A percentile compares a stretch with the other conserved stretches of the same genome.
Evolutionary conservation across 768 basidiomycete genomes (phyloP).

Genomic region (Lactarius trivialis): DNA sequence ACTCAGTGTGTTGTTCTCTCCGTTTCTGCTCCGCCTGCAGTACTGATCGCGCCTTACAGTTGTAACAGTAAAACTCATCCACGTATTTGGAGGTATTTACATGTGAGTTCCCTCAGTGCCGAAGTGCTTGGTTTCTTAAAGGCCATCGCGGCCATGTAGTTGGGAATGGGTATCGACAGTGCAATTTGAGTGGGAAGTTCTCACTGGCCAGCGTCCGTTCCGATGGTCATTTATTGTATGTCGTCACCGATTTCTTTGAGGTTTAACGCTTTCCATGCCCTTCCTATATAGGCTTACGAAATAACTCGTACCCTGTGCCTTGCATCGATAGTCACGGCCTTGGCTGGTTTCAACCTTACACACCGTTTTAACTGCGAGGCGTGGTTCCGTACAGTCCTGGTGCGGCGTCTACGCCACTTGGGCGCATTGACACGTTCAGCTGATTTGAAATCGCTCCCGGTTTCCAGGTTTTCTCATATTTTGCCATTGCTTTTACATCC

Average conservation of each 20-base stretch:
- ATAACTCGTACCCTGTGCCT: neutral
- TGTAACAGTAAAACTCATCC: slow-evolving; percentile 10
- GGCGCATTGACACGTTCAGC: neutral
- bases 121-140: neutral
- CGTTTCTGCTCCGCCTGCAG: neutral
- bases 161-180: slow-evolving; percentile 6
- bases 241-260: neutral
- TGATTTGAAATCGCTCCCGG: neutral
- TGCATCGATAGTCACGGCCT: neutral
- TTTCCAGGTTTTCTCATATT: slow-evolving; percentile 1
- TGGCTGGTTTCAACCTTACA: slow-evolving; percentile 2
- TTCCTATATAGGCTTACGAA: neutral
- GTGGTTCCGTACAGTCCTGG: slow-evolving; percentile 4
- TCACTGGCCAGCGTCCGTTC: slow-evolving; percentile 4
- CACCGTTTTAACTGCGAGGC: neutral
- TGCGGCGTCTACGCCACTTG: neutral
- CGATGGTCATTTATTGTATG: slow-evolving; percentile 10
- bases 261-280: neutral
- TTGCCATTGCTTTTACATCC: slow-evolving; percentile 2
- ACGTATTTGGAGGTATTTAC: slow-evolving; percentile 10
- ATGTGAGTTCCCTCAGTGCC: neutral
- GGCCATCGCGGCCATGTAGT: neutral
- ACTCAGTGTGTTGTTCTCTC: neutral
- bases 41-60: neutral
- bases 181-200: slow-evolving; percentile 9